Base-by-base conservation (phyloP, 306 rosid genomes). In the Biancaea sappan region DNA sequence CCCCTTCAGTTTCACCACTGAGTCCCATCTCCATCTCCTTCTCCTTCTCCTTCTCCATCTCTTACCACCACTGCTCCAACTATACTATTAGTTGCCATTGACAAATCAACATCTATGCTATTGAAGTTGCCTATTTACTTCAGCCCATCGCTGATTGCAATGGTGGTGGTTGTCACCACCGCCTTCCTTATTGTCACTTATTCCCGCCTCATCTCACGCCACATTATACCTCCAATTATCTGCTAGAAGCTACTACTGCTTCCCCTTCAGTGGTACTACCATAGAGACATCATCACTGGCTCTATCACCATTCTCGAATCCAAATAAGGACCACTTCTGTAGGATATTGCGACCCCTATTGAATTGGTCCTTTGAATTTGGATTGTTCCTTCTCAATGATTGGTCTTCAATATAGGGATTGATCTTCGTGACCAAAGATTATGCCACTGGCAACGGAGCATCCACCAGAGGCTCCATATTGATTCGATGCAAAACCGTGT, bases 201-300 rank as follows among this genome's bases (percentile, higher is more conserved):
- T 68, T 94, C 91, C 58, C 96, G 98, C 26, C 90, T 94, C 21
- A 84, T 94, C 85, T 81, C 91, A 65, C 94, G 96, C 80, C 98
- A 89, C 75, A 85, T 94, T 67, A 57, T 79, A 12, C 96, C 94
- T 3, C 91, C 91, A 0, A 38, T 91, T 50, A 58, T 73, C 57
- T 86, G 81, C 2, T 63, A 92, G 89, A 77, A 90, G 50, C 88
- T 75, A 1, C 43, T 72, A 13, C 67, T 72, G 3, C 67, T 88
- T 57, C 89, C 96, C 38, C 93, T 80, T 3, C 89, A 80, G 77
- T 89, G 83, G 75, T 89, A 84, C 41, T 97, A 77, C 92, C 97
- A 91, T 1, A 94, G 97, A 1, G 96, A 89, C 1, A 93, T 82
- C 2, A 94, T 80, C 47, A 88, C 91, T 13, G 93, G 85, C 29